phyloP scores from a whole-genome alignment of 176 grass and related monocot species.

The Zoysia pacifica region DNA sequence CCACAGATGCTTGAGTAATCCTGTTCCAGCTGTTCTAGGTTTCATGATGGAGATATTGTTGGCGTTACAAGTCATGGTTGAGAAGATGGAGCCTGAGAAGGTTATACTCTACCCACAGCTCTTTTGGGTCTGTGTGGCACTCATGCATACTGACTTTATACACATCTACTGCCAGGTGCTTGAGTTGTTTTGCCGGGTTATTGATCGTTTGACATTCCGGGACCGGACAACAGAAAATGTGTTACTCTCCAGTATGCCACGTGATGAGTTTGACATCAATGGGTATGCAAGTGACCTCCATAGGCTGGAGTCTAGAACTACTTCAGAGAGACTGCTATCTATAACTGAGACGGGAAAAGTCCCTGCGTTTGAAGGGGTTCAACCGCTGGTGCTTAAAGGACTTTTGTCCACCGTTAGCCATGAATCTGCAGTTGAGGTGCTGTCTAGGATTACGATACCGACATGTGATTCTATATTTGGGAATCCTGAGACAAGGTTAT shows the following conservation, averaged over 20 bases:
- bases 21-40: constrained; percentile 77
- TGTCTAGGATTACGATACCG: constrained; percentile 89
- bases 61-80: constrained; percentile 96
- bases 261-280: constrained; percentile 83
- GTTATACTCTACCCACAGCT: constrained; percentile 99
- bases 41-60: constrained; percentile 94
- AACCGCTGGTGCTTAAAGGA: constrained; percentile 92
- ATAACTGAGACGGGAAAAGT: constrained; percentile 76
- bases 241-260: constrained; percentile 87
- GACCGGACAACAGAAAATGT: constrained; percentile 93
- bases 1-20: constrained; percentile 93
- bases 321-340: constrained; percentile 59
- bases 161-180: constrained; percentile 95
- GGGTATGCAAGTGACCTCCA: constrained; percentile 68
- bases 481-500: constrained; percentile 79
- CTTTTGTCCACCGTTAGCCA: constrained; percentile 91
- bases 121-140: constrained; percentile 94
- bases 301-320: constrained; percentile 63
- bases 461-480: constrained; percentile 96
- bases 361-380: constrained; percentile 87
- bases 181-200: constrained; percentile 76
- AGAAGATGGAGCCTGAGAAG: constrained; percentile 95
- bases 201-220: constrained; percentile 78
- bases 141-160: constrained; percentile 97
- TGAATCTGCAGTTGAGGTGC: constrained; percentile 80